Conservation (phyloP, 495 filamentous ascomycete species). For the Penicillium psychrofluorescens region DNA sequence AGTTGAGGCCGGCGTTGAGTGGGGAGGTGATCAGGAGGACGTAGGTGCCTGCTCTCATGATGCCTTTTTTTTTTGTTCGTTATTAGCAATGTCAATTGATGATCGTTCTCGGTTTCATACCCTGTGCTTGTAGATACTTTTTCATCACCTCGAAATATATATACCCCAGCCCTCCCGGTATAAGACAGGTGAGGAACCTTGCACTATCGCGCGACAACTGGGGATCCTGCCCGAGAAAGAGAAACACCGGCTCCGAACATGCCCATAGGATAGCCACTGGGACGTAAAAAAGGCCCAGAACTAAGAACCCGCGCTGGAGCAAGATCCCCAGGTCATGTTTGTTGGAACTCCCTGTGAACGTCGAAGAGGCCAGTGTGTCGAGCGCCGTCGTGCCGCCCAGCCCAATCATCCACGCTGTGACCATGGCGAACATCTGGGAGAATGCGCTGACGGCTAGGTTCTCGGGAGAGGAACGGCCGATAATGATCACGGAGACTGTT, state of each 20-base stretch:
- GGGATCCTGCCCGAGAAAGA: slow-evolving; percentile 69
- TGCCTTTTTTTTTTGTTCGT: slow-evolving; percentile 29
- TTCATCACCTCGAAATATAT: slow-evolving; percentile 90
- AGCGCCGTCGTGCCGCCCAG: slow-evolving; percentile 88
- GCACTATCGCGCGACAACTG: slow-evolving; percentile 70
- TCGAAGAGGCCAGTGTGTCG: slow-evolving; percentile 79
- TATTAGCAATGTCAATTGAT: slow-evolving; percentile 14
- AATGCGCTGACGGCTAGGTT: slow-evolving; percentile 80
- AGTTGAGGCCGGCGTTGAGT: slow-evolving; percentile 70
- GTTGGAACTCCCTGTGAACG: slow-evolving; percentile 79
- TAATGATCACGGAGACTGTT: slow-evolving; percentile 76
- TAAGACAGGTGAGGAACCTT: slow-evolving; percentile 67
- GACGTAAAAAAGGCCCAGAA: slow-evolving; percentile 67
- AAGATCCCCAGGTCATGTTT: slow-evolving; percentile 77
- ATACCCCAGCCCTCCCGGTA: slow-evolving; percentile 83
- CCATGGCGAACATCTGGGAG: slow-evolving; percentile 91
- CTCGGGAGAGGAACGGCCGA: slow-evolving; percentile 73
- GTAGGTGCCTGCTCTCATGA: slow-evolving; percentile 84
- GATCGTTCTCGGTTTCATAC: slow-evolving; percentile 23
- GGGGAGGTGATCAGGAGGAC: slow-evolving; percentile 80
- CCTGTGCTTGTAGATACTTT: slow-evolving; percentile 88
- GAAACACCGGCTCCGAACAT: slow-evolving; percentile 70
- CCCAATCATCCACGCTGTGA: slow-evolving; percentile 83
- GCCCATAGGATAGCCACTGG: slow-evolving; percentile 72
- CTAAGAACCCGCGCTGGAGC: slow-evolving; percentile 71